Evolutionary conservation across 2,329 filamentous ascomycete species (phyloP).

Genomic region (Dactylonectria estremocensis): DNA sequence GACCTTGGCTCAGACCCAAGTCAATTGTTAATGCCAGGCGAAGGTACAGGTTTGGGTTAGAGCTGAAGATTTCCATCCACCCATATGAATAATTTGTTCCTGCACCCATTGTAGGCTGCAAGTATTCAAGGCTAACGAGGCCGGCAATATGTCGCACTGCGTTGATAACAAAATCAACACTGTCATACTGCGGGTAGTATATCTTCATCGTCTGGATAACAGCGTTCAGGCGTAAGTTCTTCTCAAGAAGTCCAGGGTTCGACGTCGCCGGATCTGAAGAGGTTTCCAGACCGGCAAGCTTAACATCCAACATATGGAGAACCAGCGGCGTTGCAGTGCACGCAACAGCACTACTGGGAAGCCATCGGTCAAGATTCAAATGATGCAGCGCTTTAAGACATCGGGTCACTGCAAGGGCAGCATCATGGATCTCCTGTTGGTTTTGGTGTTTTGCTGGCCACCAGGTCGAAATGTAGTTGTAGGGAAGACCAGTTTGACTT

Average conservation of each 20-base stretch:
- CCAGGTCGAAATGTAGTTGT: too few relatives aligned
- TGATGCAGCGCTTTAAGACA: background rate
- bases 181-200: constrained; percentile 9
- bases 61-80: background rate
- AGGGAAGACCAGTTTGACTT: too few relatives aligned
- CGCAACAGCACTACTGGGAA: background rate
- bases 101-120: background rate
- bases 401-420: background rate
- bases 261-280: background rate
- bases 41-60: background rate
- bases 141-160: background rate
- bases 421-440: too few relatives aligned
- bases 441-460: too few relatives aligned
- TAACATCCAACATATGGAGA: constrained; percentile 4
- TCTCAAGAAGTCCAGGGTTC: background rate
- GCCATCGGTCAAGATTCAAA: too few relatives aligned
- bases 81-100: background rate
- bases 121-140: too few relatives aligned
- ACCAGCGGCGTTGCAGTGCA: constrained; percentile 4
- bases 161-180: background rate
- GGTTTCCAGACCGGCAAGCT: background rate
- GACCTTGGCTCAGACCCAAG: background rate
- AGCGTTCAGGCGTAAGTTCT: background rate
- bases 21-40: background rate
- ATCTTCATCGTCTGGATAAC: constrained; percentile 8